Evolutionary conservation across 805 yeast species (phyloP).

Genomic region (Grigorovia transvaalensis): DNA sequence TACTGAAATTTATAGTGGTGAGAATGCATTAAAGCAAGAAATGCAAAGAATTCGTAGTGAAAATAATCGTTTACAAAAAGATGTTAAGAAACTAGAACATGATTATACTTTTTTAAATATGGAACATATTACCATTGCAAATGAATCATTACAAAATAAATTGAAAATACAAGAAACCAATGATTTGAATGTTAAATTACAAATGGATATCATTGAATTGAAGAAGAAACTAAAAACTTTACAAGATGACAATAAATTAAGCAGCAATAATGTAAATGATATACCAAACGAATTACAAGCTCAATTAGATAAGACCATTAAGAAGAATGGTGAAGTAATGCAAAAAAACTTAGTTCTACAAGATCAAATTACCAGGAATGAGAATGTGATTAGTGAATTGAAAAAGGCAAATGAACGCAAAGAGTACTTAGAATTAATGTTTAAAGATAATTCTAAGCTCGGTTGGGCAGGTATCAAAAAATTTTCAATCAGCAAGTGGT

Average conservation of each 20-base stretch:
- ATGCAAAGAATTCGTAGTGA: conserved; percentile 52
- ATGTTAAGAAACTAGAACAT: conserved; percentile 66
- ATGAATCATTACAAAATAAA: conserved; percentile 73
- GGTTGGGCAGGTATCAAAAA: conserved; percentile 15
- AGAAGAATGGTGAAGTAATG: conserved; percentile 53
- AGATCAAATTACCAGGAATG: conserved; percentile 37
- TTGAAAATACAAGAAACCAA: conserved; percentile 55
- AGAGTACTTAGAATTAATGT: conserved; percentile 1
- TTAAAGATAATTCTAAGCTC: conserved; percentile 7
- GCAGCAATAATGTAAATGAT: conserved; percentile 20
- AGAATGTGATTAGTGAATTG: conserved; percentile 32
- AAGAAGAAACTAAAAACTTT: conserved; percentile 27
- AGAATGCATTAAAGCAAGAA: conserved; percentile 49
- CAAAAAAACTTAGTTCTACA: conserved; percentile 48
- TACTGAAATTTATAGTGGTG: conserved; percentile 55
- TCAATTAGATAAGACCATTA: conserved; percentile 49
- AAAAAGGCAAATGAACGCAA: conserved; percentile 22
- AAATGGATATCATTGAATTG: conserved; percentile 38
- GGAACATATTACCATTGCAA: conserved; percentile 80
- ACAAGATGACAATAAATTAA: conserved; percentile 12
- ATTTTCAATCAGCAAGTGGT: conserved; percentile 1
- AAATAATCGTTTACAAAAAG: conserved; percentile 62
- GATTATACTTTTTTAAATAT: conserved; percentile 58
- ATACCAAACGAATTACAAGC: conserved; percentile 33
- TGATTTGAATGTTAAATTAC: conserved; percentile 59